Base-by-base conservation (phyloP, 495 filamentous ascomycete species). In the Acidiella bohemica region DNA sequence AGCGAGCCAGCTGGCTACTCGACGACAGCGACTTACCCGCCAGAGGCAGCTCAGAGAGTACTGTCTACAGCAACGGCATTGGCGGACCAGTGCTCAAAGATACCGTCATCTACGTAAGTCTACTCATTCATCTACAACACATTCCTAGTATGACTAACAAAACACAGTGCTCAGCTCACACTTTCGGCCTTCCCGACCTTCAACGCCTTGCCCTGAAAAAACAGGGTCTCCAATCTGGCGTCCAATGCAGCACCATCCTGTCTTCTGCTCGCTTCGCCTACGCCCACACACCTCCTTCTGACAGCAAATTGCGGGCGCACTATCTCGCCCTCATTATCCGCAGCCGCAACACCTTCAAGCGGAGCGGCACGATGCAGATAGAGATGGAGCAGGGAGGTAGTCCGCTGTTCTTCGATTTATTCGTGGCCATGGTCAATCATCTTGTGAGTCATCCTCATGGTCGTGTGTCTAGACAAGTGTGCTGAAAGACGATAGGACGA, bases 301-400 rank as follows among this genome's bases (percentile, higher is more conserved):
- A 94, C 67, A 86, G 81, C 19, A 82, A 82, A 58, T 71, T 94
- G 37, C 70, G 86, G 37, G 84, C 86, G 23, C 86, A 94, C 61
- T 94, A 93, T 53, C 75, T 94, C 18, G 84, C 85, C 19, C 70
- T 94, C 56, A 92, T 94, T 59, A 87, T 94, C 49, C 71, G 85
- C 47, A 78, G 76, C 53, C 68, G 84, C 45, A 68, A 67, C 46
- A 93, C 82, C 3, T 94, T 94, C 66, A 94, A 90, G 69, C 67
- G 81, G 26, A 92, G 84, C 60, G 85, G 85, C 46, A 93, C 85
- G n/a, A 92, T 93, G 85, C 85, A 93, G 62, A 72, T 80, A 53
- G 85, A 93, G 66, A 93, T 93, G 85, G 79, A 84, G 58, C 69
- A 69, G 49, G 85, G 85, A 16, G 83, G 82, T 45, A 78, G 78